These are phyloP conservation scores for Auriscalpium microsporum DNA, from an alignment of 768 basidiomycete genomes.

Conservation along the genomic window DNA sequence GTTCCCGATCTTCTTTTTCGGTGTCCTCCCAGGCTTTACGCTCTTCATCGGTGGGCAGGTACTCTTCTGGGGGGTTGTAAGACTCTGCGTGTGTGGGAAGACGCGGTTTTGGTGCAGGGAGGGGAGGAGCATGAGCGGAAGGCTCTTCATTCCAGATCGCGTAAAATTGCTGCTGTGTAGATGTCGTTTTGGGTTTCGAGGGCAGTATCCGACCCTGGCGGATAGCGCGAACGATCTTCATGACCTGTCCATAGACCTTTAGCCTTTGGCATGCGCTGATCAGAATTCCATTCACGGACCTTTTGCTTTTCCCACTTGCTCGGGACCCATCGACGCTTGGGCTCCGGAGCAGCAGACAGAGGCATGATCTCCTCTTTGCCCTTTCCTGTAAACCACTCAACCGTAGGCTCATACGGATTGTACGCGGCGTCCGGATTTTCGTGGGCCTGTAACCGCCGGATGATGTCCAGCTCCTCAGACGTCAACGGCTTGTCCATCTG, in stretches of 20 bases:
- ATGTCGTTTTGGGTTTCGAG: slow-evolving; percentile 72
- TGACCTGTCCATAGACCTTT: slow-evolving; percentile 47
- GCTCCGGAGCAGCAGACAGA: slow-evolving; percentile 82
- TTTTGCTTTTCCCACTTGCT: slow-evolving; percentile 99
- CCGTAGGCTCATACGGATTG: slow-evolving; percentile 88
- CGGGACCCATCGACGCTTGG: slow-evolving; percentile 92
- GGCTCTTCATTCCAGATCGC: slow-evolving; percentile 84
- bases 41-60: slow-evolving; percentile 80
- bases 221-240: slow-evolving; percentile 99
- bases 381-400: slow-evolving; percentile 96
- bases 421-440: slow-evolving; percentile 89
- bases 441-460: slow-evolving; percentile 77
- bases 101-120: slow-evolving; percentile 85
- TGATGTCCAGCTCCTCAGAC: slow-evolving; percentile 89
- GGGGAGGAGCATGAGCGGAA: slow-evolving; percentile 75
- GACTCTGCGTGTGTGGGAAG: slow-evolving; percentile 94
- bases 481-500: slow-evolving; percentile 84
- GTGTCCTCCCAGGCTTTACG: slow-evolving; percentile 71
- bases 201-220: slow-evolving; percentile 91
- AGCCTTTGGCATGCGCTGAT: background rate
- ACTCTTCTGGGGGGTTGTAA: slow-evolving; percentile 97
- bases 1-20: slow-evolving; percentile 85
- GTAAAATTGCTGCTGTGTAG: slow-evolving; percentile 63
- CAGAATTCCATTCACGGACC: slow-evolving; percentile 32
- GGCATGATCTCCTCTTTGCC: slow-evolving; percentile 96